Percentiles rank a stretch among this genome's conserved stretches.
Evolutionary conservation across 805 yeast species (phyloP).

Genomic region (Candida namnaoensis): DNA sequence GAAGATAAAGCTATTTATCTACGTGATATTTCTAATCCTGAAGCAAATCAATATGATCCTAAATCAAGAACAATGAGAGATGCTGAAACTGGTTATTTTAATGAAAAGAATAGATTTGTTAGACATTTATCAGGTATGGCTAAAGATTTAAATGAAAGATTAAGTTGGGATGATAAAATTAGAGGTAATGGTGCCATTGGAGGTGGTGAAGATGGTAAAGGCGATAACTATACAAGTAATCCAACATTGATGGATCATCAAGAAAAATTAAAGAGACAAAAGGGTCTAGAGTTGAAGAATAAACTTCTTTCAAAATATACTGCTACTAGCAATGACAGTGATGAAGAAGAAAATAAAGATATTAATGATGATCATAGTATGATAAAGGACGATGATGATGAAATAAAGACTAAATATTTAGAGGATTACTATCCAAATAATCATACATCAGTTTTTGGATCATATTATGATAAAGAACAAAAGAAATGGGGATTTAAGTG

Average conservation of each 20-base stretch:
- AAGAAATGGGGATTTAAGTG: constrained; percentile 33
- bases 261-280: constrained; percentile 17
- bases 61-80: constrained; percentile 34
- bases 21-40: constrained; percentile 34
- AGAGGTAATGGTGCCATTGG: constrained; percentile 10
- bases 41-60: constrained; percentile 43
- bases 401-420: constrained; percentile 9
- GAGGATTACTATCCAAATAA: constrained; percentile 30
- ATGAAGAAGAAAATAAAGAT: constrained; percentile 3
- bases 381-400: constrained; percentile 9
- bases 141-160: constrained; percentile 34
- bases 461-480: constrained; percentile 28
- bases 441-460: constrained; percentile 34
- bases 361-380: constrained; percentile 1
- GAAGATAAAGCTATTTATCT: constrained; percentile 73
- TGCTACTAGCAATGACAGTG: constrained; percentile 17
- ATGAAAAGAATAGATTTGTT: constrained; percentile 39
- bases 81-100: constrained; percentile 22
- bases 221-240: constrained; percentile 26
- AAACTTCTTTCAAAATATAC: constrained; percentile 26
- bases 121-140: constrained; percentile 52
- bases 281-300: constrained; percentile 14
- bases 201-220: constrained; percentile 17
- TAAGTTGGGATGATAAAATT: constrained; percentile 38
- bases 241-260: constrained; percentile 34